Base-by-base conservation (phyloP, 345 rosid genomes). In the Moringa oleifera region DNA sequence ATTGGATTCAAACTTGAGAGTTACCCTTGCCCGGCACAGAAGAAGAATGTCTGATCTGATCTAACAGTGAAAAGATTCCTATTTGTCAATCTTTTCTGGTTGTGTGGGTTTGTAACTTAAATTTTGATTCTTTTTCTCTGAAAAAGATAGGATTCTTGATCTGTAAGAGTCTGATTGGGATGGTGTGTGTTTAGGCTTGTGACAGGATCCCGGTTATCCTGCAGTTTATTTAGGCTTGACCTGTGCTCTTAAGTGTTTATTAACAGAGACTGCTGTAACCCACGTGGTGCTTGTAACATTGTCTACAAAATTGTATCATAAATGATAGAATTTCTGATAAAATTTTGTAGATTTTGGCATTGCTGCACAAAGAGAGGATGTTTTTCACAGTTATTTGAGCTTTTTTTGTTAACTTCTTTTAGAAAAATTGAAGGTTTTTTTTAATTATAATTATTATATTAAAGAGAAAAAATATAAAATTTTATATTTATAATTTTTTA, bases 21-120 rank as follows among this genome's bases (percentile, higher is more conserved):
- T 66, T 16, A 82, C 74, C 8, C 77, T 85, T 16, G 49, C 67
- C 66, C 74, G 71, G 18, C 98, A 89, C 66, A 84, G 83, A 52
- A 74, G 98, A 61, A 75, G 89, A 79, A 85, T 83, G 87, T 89
- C 98, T 73, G 87, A 82, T 73, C 80, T 91, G 49, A 71, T 80
- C 61, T 82, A 76, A 65, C 15, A 8, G 7, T 15, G 47, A 41
- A 41, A 41, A 4, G 47, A 11, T 33, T 33, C 37, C 12, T 41
- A 16, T 41, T 41, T 41, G 47, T 1, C 12, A 15, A 41, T 41
- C 47, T 7, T 41, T 15, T 11, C 47, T 41, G 47, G 47, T 41
- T 41, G 12, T 15, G 47, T 7, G 17, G 1, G 33, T 28, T 28
- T 28, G 8, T 28, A 28, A 28, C 33, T 28, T 28, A 41, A 41